Conservation (phyloP, 192 early-diverging fungal genomes). For the Coemansia sp. region DNA sequence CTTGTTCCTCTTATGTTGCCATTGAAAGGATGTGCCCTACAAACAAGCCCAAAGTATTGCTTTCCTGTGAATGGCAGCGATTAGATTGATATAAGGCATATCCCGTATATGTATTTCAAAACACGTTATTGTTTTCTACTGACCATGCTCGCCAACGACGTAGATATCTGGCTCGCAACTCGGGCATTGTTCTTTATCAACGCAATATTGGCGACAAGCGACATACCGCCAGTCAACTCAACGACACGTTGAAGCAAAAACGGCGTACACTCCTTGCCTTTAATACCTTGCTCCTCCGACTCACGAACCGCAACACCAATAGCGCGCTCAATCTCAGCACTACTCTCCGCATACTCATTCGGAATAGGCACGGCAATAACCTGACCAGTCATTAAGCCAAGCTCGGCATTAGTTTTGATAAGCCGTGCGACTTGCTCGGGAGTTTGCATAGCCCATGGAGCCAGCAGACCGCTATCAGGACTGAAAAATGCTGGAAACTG, state of each 20-base stretch:
- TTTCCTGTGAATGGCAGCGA: neutral
- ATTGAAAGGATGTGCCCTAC: neutral
- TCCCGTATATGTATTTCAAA: neutral
- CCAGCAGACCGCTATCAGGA: constrained; percentile 61
- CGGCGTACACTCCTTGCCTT: constrained; percentile 90
- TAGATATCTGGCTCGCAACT: constrained; percentile 80
- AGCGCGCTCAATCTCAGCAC: constrained; percentile 65
- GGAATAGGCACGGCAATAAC: constrained; percentile 94
- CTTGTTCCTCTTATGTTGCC: neutral
- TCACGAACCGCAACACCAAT: constrained; percentile 74
- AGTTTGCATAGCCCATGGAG: constrained; percentile 49
- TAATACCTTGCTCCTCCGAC: constrained; percentile 63
- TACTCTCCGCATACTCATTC: constrained; percentile 60
- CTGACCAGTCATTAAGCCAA: constrained; percentile 75
- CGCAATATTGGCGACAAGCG: constrained; percentile 70
- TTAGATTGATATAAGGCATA: neutral
- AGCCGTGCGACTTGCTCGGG: constrained; percentile 51
- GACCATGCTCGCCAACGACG: constrained; percentile 29
- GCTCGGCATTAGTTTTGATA: constrained; percentile 59
- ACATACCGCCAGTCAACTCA: constrained; percentile 81
- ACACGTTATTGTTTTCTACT: constrained; percentile 1
- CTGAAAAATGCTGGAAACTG: constrained; percentile 95
- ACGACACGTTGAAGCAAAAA: constrained; percentile 86
- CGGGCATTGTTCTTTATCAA: constrained; percentile 90
- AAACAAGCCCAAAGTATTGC: neutral